A percentile compares a stretch with the other conserved stretches of the same genome.
Conservation (phyloP, 2,329 filamentous ascomycete genomes). For the Dactylellina haptotyla region DNA sequence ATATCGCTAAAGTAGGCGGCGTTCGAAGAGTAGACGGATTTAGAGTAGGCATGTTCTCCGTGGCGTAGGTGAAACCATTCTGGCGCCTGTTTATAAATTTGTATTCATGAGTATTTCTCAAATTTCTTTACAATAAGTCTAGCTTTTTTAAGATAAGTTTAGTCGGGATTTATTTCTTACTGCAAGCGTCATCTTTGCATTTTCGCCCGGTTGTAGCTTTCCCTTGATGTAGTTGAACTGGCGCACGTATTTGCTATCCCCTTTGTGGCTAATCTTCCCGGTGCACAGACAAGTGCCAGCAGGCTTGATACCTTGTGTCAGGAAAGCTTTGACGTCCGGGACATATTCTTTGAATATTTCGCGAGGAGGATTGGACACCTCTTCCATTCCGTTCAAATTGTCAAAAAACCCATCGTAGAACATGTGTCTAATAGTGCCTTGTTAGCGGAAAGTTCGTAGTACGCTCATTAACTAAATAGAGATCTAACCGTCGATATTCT, state of each 20-base stretch:
- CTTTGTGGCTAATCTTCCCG: conserved; percentile 65
- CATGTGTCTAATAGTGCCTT: conserved; percentile 55
- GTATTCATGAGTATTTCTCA: background rate
- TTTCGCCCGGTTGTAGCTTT: conserved; percentile 70
- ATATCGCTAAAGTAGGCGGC: conserved; percentile 74
- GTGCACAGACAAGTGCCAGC: conserved; percentile 69
- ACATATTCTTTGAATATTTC: conserved; percentile 63
- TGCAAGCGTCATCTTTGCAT: conserved; percentile 75
- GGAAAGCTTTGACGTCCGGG: conserved; percentile 72
- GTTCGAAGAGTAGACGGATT: conserved; percentile 68
- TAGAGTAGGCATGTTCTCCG: conserved; percentile 68
- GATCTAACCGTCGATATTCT: conserved; percentile 67
- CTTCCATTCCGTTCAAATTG: conserved; percentile 55
- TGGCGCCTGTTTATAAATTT: conserved; percentile 23
- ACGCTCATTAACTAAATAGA: no score
- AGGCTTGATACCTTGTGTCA: conserved; percentile 69
- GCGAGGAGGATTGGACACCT: conserved; percentile 37
- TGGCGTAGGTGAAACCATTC: conserved; percentile 52
- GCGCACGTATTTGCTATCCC: conserved; percentile 65
- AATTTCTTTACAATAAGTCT: no score
- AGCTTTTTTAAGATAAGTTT: no score
- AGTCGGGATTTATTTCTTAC: conserved; percentile 57
- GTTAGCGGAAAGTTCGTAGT: no score
- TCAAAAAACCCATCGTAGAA: conserved; percentile 57
- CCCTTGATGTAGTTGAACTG: conserved; percentile 71